Percentiles rank a stretch among this genome's conserved stretches.
phyloP scores from a whole-genome alignment of 805 yeast genomes.

The Candida quercuum region DNA sequence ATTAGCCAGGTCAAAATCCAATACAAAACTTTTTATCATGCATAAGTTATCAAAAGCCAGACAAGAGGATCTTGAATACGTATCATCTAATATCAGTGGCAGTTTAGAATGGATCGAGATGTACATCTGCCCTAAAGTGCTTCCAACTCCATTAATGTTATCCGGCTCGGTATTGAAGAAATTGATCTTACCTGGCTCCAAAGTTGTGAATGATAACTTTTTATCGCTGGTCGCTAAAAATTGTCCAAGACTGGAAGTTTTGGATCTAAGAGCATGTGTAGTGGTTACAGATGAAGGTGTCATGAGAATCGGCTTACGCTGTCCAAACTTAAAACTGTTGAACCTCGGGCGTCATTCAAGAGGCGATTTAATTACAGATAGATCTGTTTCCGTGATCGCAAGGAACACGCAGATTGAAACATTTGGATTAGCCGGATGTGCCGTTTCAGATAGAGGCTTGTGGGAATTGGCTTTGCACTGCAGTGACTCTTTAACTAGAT shows the following conservation, averaged over 20 bases:
- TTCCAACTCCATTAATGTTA: slow-evolving; percentile 49
- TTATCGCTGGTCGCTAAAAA: slow-evolving; percentile 44
- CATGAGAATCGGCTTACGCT: slow-evolving; percentile 55
- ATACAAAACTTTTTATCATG: slow-evolving; percentile 48
- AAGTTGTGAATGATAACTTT: slow-evolving; percentile 53
- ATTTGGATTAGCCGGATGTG: slow-evolving; percentile 86
- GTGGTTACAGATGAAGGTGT: slow-evolving; percentile 71
- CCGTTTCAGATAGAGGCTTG: slow-evolving; percentile 65
- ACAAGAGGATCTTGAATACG: slow-evolving; percentile 48
- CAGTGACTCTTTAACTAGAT: slow-evolving; percentile 48
- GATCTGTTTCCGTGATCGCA: slow-evolving; percentile 54
- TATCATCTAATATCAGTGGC: slow-evolving; percentile 40
- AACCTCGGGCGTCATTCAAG: slow-evolving; percentile 77
- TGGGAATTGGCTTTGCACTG: slow-evolving; percentile 70
- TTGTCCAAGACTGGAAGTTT: slow-evolving; percentile 54
- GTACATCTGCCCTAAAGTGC: slow-evolving; percentile 71
- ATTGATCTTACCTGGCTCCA: slow-evolving; percentile 65
- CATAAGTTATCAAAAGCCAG: slow-evolving; percentile 56
- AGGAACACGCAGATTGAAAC: slow-evolving; percentile 52
- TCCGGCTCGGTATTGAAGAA: slow-evolving; percentile 34
- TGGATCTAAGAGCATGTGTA: slow-evolving; percentile 85
- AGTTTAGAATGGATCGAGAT: slow-evolving; percentile 67
- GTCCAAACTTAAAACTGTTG: slow-evolving; percentile 50
- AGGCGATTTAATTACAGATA: slow-evolving; percentile 66
- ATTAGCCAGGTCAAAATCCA: slow-evolving; percentile 19